phyloP scores from a whole-genome alignment of 805 yeast species.

The Tetrapisispora nanseiensis region DNA sequence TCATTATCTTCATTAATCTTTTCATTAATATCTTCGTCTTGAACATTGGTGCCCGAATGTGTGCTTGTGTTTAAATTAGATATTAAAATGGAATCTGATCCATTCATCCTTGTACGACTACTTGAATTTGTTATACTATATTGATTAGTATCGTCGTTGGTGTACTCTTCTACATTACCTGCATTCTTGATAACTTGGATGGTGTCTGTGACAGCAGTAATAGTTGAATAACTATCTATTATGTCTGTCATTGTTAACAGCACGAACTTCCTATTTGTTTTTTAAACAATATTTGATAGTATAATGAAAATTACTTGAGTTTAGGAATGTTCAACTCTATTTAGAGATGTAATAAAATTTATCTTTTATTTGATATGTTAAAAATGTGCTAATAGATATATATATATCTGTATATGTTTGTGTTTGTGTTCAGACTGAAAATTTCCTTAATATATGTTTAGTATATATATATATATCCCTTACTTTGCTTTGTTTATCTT shows the following conservation, averaged over 20 bases:
- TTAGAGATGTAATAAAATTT: no score
- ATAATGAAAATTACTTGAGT: no score
- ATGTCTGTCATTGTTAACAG: not conserved
- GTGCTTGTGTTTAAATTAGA: not conserved
- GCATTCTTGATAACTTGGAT: not conserved
- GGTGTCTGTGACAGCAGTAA: not conserved
- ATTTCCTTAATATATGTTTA: no score
- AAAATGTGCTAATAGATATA: no score
- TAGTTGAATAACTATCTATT: not conserved
- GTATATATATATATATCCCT: no score
- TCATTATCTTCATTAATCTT: not conserved
- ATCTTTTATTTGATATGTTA: no score
- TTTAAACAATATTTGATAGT: no score
- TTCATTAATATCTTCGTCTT: not conserved
- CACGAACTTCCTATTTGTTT: no score
- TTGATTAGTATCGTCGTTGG: not conserved
- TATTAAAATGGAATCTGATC: not conserved
- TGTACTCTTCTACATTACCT: not conserved
- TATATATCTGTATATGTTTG: no score
- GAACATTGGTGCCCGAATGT: not conserved
- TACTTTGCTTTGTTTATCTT: no score
- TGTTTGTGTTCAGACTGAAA: no score
- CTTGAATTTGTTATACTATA: conserved; percentile 1
- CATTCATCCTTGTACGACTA: not conserved
- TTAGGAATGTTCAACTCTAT: no score